A percentile compares a stretch with the other conserved stretches of the same genome.
phyloP scores from a whole-genome alignment of 148 eudicot species.

The Dysphania ambrosioides region DNA sequence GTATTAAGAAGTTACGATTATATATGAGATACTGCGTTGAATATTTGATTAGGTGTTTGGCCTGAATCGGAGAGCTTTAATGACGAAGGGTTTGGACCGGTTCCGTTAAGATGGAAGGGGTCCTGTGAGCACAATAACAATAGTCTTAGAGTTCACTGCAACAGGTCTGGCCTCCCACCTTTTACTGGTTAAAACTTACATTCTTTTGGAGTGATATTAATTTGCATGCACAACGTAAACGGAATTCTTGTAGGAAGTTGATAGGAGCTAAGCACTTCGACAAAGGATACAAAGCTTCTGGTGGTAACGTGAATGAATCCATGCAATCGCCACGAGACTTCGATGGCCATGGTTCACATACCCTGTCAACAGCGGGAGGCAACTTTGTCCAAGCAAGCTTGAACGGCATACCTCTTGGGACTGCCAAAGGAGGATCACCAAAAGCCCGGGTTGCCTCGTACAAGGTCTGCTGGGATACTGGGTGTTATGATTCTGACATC shows the following conservation, averaged over 20 bases:
- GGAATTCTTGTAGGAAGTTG: constrained; percentile 38
- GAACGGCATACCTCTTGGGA: constrained; percentile 36
- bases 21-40: too few species aligned
- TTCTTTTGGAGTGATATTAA: not conserved
- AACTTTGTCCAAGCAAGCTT: constrained; percentile 45
- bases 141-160: constrained; percentile 32
- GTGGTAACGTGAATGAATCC: constrained; percentile 4
- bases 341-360: constrained; percentile 62
- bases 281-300: constrained; percentile 28
- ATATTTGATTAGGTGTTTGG: constrained; percentile 50
- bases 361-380: constrained; percentile 66
- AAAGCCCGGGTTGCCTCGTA: constrained; percentile 62
- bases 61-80: constrained; percentile 61
- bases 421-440: constrained; percentile 69
- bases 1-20: not conserved
- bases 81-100: constrained; percentile 38
- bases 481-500: constrained; percentile 45
- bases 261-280: constrained; percentile 57
- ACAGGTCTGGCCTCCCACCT: too few species aligned
- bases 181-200: too few species aligned
- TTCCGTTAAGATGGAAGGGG: constrained; percentile 69
- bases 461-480: constrained; percentile 53
- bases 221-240: too few species aligned
- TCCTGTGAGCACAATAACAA: constrained; percentile 27
- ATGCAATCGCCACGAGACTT: constrained; percentile 39